These are phyloP conservation scores for Elaeis guineensis DNA, from an alignment of 176 grass and related monocot species.

Conservation along the genomic window DNA sequence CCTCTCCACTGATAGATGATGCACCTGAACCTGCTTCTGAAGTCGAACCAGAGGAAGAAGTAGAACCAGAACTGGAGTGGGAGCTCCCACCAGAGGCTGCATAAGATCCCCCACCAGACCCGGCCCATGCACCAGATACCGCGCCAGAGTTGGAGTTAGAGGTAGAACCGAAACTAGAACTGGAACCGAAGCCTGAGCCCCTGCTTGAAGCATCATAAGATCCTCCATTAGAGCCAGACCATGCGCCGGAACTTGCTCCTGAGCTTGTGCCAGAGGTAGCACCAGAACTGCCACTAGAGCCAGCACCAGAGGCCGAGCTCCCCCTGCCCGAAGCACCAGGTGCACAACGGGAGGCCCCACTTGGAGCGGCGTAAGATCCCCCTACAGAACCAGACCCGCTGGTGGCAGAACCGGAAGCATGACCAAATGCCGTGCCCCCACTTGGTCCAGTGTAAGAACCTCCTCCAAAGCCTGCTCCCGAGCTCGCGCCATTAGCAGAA, in stretches of 20 bases:
- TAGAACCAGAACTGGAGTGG: too few species aligned
- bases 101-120: too few species aligned
- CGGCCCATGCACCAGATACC: background rate
- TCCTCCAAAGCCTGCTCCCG: background rate
- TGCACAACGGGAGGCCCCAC: background rate
- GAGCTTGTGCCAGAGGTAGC: constrained; percentile 4
- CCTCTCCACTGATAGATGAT: too few species aligned
- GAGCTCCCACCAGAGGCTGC: too few species aligned
- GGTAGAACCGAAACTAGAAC: background rate
- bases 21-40: too few species aligned
- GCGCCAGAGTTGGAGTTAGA: constrained; percentile 6
- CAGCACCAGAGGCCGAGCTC: background rate
- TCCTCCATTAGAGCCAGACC: constrained; percentile 17
- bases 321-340: constrained; percentile 11
- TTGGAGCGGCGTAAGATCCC: background rate
- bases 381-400: background rate
- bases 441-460: background rate
- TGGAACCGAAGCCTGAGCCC: background rate
- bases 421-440: background rate
- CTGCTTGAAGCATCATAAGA: background rate
- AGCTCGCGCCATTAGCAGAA: background rate
- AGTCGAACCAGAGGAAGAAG: too few species aligned
- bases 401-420: background rate
- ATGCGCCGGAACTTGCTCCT: constrained; percentile 2
- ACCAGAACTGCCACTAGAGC: background rate